Evolutionary conservation across 2,329 filamentous ascomycete genomes (phyloP), one percentile per base, ranked within the genome.

Genomic region (Cladophialophora bantiana): DNA sequence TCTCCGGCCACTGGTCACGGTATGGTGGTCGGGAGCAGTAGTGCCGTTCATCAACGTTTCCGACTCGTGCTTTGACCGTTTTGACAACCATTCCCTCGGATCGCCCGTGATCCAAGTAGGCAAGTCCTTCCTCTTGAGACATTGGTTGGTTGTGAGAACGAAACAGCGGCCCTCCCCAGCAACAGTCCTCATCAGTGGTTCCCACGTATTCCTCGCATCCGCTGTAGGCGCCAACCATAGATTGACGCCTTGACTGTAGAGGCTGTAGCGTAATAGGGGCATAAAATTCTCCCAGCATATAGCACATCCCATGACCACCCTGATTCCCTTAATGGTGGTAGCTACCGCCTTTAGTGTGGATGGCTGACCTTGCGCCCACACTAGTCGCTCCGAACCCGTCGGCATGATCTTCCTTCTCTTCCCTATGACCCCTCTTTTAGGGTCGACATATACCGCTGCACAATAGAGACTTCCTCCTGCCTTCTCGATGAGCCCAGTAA

Each of bases 271-370:
- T 7, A 97, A 83, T 18, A 97, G 82, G 0, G 94, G 94, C 93
- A 97, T 97, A 80, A 94, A 96, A 78, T 92, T 97, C 78, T 98
- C 94, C 94, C 94, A 97, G 83, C 94, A 97, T 71, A 98, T 96
- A 3, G 93, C 94, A 2, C 91, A 89, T 0, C 90, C 94, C 67
- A 97, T 85, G 64, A 92, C 94, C 67, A 97, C 80, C 70, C 88
- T 88, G 2, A 93, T 86, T 58, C 92, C 93, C 68, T 90, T 89
- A 76, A 97, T 93, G 31, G 83, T 87, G 0, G 93, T 93, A 32
- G 88, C 90, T 0, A 97, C 88, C 3, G 93, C 94, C 69, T 88
- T 87, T 34, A 97, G 84, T 3, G 92, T 95, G 0, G 87, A 86
- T 0, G 94, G 88, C 2, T 89, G 90, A 48, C 93, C 94, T 76